Conservation (phyloP, 352 stramenopile genomes). For the Phytophthora palmivora region DNA sequence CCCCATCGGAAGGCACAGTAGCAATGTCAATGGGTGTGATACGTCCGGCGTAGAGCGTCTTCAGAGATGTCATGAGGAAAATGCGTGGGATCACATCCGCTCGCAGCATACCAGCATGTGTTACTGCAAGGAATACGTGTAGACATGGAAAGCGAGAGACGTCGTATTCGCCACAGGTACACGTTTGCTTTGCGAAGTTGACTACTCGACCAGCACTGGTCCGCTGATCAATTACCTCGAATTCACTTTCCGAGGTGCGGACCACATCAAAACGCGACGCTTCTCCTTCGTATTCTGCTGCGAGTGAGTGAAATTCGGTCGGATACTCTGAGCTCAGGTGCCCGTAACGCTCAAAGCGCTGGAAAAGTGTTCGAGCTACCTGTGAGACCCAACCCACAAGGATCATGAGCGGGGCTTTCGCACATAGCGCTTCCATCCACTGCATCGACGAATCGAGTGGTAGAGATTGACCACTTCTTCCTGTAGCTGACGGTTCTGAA, state of each 20-base stretch:
- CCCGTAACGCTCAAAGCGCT: constrained; percentile 76
- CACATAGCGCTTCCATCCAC: constrained; percentile 71
- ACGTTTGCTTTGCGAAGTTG: constrained; percentile 78
- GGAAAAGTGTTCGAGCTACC: constrained; percentile 75
- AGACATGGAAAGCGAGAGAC: constrained; percentile 78
- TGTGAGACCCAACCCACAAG: constrained; percentile 84
- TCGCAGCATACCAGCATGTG: constrained; percentile 64
- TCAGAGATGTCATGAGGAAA: constrained; percentile 82
- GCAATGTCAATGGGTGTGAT: constrained; percentile 86
- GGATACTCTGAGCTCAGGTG: constrained; percentile 82
- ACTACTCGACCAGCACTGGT: constrained; percentile 71
- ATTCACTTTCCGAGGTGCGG: constrained; percentile 71
- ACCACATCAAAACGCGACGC: constrained; percentile 69
- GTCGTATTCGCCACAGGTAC: constrained; percentile 81
- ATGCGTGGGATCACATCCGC: constrained; percentile 82
- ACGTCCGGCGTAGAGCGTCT: constrained; percentile 71
- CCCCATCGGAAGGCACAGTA: constrained; percentile 61
- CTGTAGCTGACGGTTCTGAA: background rate
- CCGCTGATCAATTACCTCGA: constrained; percentile 79
- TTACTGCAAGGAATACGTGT: constrained; percentile 79
- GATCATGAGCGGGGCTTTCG: constrained; percentile 81
- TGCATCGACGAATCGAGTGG: constrained; percentile 50
- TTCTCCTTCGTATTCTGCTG: constrained; percentile 70
- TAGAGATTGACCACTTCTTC: constrained; percentile 18
- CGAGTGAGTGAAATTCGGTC: constrained; percentile 71